Conservation (phyloP, 768 basidiomycete species). For the Russula earlei region DNA sequence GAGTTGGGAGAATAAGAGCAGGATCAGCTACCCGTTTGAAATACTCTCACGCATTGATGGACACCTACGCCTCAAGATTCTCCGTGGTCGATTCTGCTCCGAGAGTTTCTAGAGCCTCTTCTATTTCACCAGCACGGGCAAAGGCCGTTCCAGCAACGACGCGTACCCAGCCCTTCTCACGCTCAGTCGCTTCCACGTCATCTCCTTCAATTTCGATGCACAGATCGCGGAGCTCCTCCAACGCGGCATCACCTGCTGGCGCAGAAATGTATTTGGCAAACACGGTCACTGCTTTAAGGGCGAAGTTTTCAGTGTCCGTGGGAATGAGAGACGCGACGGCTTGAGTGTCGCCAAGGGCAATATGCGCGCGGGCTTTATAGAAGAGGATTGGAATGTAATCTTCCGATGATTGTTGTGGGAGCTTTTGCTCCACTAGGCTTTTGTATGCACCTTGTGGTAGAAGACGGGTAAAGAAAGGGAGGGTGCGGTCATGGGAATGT, state of each 20-base stretch:
- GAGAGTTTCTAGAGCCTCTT: conserved; percentile 88
- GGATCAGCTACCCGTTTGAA: not conserved
- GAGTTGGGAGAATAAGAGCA: not conserved
- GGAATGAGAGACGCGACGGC: conserved; percentile 51
- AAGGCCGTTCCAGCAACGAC: conserved; percentile 86
- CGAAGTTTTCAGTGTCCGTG: conserved; percentile 48
- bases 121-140: conserved; percentile 70
- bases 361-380: conserved; percentile 69
- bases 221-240: conserved; percentile 80
- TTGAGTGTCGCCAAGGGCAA: conserved; percentile 56
- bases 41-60: conserved; percentile 12
- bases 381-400: conserved; percentile 59
- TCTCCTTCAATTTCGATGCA: conserved; percentile 81
- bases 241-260: conserved; percentile 36
- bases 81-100: conserved; percentile 55
- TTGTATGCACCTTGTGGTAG: conserved; percentile 51
- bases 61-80: conserved; percentile 79
- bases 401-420: conserved; percentile 52
- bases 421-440: conserved; percentile 41
- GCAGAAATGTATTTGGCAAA: conserved; percentile 59
- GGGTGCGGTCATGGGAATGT: not conserved
- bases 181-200: conserved; percentile 54
- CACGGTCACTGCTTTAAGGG: conserved; percentile 59
- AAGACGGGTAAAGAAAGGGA: not conserved
- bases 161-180: conserved; percentile 63